Conservation (phyloP, 257 asterid genomes). For the Capsicum rhomboideum region DNA sequence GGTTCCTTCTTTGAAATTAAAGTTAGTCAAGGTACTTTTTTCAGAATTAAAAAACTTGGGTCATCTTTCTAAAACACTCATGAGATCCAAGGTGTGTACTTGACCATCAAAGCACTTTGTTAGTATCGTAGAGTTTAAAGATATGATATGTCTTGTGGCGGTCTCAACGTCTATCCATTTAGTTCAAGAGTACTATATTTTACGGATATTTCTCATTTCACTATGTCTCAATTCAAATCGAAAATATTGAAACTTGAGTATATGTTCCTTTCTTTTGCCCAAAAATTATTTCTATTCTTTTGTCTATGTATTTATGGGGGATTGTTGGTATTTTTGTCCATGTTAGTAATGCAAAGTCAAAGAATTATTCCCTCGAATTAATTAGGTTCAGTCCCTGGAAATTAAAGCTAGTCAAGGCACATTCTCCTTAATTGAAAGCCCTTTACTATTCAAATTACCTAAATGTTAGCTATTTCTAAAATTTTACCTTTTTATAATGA, state of each 20-base stretch:
- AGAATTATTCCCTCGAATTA: too few species aligned
- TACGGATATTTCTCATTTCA: not conserved
- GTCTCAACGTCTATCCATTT: not conserved
- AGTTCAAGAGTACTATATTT: not conserved
- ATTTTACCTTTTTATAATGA: too few species aligned
- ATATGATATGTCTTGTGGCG: accelerated
- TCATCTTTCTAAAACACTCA: too few species aligned
- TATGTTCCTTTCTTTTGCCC: not conserved
- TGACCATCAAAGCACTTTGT: not conserved
- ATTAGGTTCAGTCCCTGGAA: too few species aligned
- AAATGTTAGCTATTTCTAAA: too few species aligned
- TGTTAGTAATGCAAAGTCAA: too few species aligned
- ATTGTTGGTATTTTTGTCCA: not conserved
- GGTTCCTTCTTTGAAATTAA: too few species aligned
- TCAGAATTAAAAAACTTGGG: too few species aligned
- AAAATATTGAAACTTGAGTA: not conserved
- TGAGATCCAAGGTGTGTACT: not conserved
- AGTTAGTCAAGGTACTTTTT: too few species aligned
- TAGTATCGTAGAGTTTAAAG: not conserved
- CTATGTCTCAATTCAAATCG: not conserved
- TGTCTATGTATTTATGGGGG: not conserved
- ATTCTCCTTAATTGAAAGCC: too few species aligned
- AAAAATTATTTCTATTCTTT: not conserved
- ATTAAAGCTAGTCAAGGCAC: too few species aligned
- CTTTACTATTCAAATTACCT: too few species aligned